Evolutionary conservation across 2,329 filamentous ascomycete genomes (phyloP), one percentile per base, ranked within the genome.

Genomic region (Alternaria ventricosa): DNA sequence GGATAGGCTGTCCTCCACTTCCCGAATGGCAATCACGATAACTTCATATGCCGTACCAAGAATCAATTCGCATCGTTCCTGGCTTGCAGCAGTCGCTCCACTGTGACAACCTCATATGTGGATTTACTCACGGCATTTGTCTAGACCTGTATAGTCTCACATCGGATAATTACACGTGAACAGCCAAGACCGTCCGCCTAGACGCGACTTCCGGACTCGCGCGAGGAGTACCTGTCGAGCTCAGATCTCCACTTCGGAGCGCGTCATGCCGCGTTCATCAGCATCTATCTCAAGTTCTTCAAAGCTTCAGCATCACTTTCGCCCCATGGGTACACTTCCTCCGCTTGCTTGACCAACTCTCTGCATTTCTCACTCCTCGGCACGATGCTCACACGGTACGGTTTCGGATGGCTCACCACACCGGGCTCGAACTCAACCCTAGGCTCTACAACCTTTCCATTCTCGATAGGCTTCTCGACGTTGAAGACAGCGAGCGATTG

Each of bases 401-500:
- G 77, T 1, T 73, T 67, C 0, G 82, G 81, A 63, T 84, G 82
- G 58, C 75, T 79, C 18, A 82, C 67, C 10, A 79, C 59, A 13
- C 81, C 81, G 3, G 75, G 64, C 61, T 75, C 68, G 45, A 83
- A 82, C 28, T 78, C 71, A 0, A 81, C 45, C 20, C 74, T 69
- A 0, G 79, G 73, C 22, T 79, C 80, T 0, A 84, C 70, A 10
- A 78, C 75, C 18, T 70, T 75, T 0, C 82, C 84, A 6, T 81
- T 72, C 22, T 79, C 76, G 7, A 81, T 59, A 0, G 67, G 64
- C 57, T 83, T 83, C 12, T 66, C 63, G 13, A 87, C 75, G 4
- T 79, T 75, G 57, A 88, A 87, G 0, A 82, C 82, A 0, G 86
- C 80, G 1, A 89, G 71, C 0, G 79, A 73, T 22, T 84, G 83